A percentile compares a stretch with the other conserved stretches of the same genome.
These are phyloP conservation scores for Xylaria sp. DNA, from an alignment of 495 filamentous ascomycete genomes.

Conservation along the genomic window DNA sequence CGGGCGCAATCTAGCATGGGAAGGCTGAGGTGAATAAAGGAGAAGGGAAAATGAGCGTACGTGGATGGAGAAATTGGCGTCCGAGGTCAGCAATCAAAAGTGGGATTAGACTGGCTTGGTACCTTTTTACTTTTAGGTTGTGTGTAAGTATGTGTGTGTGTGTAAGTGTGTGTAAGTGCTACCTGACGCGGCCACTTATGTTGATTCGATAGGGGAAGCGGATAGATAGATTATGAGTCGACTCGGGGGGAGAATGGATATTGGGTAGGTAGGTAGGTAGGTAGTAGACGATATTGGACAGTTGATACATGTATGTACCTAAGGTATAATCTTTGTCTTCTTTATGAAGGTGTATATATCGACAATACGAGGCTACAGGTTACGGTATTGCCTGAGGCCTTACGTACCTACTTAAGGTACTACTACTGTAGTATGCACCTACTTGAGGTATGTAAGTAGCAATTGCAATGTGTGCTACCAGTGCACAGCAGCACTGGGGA, in stretches of 20 bases:
- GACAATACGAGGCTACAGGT: too few relatives aligned
- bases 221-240: neutral
- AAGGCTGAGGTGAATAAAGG: slow-evolving; percentile 16
- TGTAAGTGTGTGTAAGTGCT: neutral
- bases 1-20: neutral
- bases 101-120: slow-evolving; percentile 14
- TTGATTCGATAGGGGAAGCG: neutral
- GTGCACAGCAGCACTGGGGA: neutral
- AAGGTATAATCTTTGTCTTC: neutral
- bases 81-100: slow-evolving; percentile 23
- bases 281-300: too few relatives aligned
- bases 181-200: neutral
- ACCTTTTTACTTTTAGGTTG: too few relatives aligned
- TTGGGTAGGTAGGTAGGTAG: neutral
- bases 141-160: neutral
- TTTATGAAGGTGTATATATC: too few relatives aligned
- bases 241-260: neutral
- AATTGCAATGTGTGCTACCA: slow-evolving; percentile 9
- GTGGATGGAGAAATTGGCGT: slow-evolving; percentile 22
- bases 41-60: neutral
- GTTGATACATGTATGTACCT: too few relatives aligned
- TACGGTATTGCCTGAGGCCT: neutral
- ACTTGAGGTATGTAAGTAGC: too few relatives aligned
- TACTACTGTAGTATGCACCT: too few relatives aligned
- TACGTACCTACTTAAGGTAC: neutral